A percentile compares a stretch with the other conserved stretches of the same genome.
Evolutionary conservation across 2,329 filamentous ascomycete genomes (phyloP).

Genomic region (Aplosporella prunicola): DNA sequence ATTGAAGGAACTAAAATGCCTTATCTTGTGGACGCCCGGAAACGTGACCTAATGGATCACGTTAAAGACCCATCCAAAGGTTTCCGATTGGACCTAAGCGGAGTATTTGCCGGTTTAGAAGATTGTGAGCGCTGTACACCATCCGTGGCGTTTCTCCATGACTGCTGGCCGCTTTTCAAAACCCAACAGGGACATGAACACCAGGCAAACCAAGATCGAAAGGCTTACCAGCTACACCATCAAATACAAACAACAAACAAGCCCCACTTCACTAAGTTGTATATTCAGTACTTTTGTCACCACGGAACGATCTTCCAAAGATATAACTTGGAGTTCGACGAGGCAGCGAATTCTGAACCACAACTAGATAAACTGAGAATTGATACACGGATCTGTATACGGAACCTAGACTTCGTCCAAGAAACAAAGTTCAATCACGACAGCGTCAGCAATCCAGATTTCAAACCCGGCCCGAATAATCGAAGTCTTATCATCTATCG

Average conservation of each 20-base stretch:
- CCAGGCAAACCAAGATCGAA: too few species aligned
- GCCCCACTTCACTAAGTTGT: neutral
- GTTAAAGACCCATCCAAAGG: neutral
- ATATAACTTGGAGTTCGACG: neutral
- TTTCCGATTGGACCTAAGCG: neutral
- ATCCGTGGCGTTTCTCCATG: neutral
- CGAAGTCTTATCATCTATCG: neutral
- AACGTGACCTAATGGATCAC: neutral
- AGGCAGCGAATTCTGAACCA: neutral
- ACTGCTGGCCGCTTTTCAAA: conserved; percentile 5
- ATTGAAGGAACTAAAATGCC: neutral
- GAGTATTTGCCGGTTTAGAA: too few species aligned
- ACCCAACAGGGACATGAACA: too few species aligned
- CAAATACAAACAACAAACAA: too few species aligned
- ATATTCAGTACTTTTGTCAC: neutral
- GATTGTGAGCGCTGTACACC: neutral
- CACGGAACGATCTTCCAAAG: conserved; percentile 1
- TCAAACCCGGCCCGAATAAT: neutral
- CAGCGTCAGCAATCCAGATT: neutral
- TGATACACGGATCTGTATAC: neutral
- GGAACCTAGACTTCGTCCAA: neutral
- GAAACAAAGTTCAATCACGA: neutral
- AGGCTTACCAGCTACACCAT: too few species aligned
- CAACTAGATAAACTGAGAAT: neutral
- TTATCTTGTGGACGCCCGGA: neutral